A percentile compares a stretch with the other conserved stretches of the same genome.
Conservation (phyloP, 768 basidiomycete genomes). For the Serendipita vermifera region DNA sequence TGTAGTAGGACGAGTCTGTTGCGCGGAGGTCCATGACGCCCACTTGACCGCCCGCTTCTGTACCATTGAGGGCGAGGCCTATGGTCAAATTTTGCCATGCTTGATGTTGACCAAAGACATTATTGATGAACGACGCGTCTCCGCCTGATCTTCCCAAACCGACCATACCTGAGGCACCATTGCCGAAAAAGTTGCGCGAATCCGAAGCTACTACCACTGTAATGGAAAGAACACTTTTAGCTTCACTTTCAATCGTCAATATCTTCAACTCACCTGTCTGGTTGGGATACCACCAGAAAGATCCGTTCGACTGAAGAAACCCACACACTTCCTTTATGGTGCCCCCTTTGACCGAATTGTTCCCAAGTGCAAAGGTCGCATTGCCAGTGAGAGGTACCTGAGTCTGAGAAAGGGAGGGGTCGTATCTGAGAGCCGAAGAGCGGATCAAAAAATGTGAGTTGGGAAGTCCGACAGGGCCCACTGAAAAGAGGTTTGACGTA, state of each 20-base stretch:
- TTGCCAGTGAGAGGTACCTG: not conserved
- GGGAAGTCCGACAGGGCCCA: not conserved
- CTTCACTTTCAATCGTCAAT: not conserved
- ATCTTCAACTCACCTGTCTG: not conserved
- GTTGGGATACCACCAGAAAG: constrained; percentile 6
- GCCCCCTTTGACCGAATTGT: not conserved
- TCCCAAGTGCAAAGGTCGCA: not conserved
- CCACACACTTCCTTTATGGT: not conserved
- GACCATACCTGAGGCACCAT: not conserved
- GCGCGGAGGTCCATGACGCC: not conserved
- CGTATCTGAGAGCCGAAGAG: not conserved
- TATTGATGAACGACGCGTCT: not conserved
- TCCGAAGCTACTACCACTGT: not conserved
- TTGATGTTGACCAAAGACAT: not conserved
- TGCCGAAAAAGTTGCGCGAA: not conserved
- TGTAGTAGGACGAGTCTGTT: not conserved
- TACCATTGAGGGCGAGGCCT: not conserved
- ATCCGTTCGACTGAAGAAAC: not conserved
- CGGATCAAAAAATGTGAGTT: not conserved
- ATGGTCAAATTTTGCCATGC: not conserved
- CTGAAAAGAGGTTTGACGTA: not conserved
- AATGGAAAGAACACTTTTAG: not conserved
- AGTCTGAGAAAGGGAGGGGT: not conserved
- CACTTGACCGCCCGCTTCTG: not conserved
- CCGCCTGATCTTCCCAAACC: not conserved